phyloP scores from a whole-genome alignment of 805 yeast genomes.

The Yamadazyma philogaea region DNA sequence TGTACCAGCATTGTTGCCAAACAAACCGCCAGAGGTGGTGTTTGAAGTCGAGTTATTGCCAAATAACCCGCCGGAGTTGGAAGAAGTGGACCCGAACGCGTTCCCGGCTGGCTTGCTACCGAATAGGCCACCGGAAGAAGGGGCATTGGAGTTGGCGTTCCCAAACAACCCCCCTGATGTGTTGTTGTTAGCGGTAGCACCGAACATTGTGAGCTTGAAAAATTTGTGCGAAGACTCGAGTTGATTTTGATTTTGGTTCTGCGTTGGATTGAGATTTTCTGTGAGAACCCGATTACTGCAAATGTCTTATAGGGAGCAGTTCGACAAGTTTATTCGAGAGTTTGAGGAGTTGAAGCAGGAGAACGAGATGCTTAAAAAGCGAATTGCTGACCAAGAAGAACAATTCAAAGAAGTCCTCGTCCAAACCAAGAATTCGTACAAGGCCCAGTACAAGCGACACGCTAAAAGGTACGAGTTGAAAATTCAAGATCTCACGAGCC shows the following conservation, averaged over 20 bases:
- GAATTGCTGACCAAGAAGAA: not conserved
- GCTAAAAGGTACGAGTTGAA: conserved; percentile 11
- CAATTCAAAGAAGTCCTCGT: conserved; percentile 3
- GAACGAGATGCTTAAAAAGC: not conserved
- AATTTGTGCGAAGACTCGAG: conserved; percentile 2
- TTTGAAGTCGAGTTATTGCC: conserved; percentile 5
- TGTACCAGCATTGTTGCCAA: conserved; percentile 5
- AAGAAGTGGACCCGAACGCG: not conserved
- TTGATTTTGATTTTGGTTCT: not conserved
- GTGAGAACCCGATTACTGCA: not conserved
- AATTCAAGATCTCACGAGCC: conserved; percentile 8
- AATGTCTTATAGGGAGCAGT: conserved; percentile 8
- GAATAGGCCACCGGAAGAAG: conserved; percentile 13
- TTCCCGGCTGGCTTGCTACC: conserved; percentile 4
- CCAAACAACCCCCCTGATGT: conserved; percentile 14
- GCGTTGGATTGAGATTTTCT: not conserved
- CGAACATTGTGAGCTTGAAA: conserved; percentile 6
- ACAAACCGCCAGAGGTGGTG: conserved; percentile 4
- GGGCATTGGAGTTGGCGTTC: conserved; percentile 2
- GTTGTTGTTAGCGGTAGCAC: conserved; percentile 7
- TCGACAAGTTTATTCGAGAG: conserved; percentile 8
- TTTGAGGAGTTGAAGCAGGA: conserved; percentile 7
- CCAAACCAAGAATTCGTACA: conserved; percentile 10
- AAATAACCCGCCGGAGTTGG: conserved; percentile 10
- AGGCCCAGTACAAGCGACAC: conserved; percentile 13